Percentiles rank a stretch among this genome's conserved stretches.
Conservation (phyloP, 2,329 filamentous ascomycete species). For the Tolypocladium paradoxum region DNA sequence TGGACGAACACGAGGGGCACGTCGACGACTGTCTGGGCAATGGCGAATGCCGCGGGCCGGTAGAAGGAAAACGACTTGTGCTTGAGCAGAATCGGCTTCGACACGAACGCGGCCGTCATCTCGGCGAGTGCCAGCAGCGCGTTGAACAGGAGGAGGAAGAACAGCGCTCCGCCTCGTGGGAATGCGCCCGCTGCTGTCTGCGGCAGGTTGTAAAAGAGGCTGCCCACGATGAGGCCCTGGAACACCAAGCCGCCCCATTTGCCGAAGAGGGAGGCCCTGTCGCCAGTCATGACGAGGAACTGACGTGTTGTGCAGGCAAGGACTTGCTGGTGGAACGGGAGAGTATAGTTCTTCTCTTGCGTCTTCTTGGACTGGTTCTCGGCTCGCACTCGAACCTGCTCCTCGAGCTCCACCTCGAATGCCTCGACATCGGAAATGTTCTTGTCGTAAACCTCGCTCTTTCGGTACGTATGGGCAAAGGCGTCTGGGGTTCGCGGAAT, state of each 20-base stretch:
- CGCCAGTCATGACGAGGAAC: slow-evolving; percentile 68
- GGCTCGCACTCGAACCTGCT: slow-evolving; percentile 26
- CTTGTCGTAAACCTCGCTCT: slow-evolving; percentile 49
- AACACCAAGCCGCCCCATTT: slow-evolving; percentile 72
- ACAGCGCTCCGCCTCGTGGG: slow-evolving; percentile 34
- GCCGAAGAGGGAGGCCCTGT: slow-evolving; percentile 64
- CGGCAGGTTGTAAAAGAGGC: slow-evolving; percentile 62
- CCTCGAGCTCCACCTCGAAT: slow-evolving; percentile 52
- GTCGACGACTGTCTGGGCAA: slow-evolving; percentile 49
- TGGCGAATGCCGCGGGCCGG: slow-evolving; percentile 43
- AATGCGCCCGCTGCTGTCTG: slow-evolving; percentile 54
- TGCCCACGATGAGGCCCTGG: slow-evolving; percentile 66
- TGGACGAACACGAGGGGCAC: slow-evolving; percentile 52
- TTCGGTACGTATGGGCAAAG: slow-evolving; percentile 53
- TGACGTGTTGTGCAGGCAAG: slow-evolving; percentile 60
- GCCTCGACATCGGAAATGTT: slow-evolving; percentile 51
- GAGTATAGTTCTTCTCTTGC: slow-evolving; percentile 61
- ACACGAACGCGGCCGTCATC: slow-evolving; percentile 52
- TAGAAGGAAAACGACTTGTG: slow-evolving; percentile 64
- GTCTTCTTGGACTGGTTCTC: slow-evolving; percentile 58
- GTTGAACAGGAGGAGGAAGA: slow-evolving; percentile 43
- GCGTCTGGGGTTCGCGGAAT: slow-evolving; percentile 61
- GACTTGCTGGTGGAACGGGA: slow-evolving; percentile 66
- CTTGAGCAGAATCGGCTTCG: slow-evolving; percentile 56
- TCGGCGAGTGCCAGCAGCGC: slow-evolving; percentile 64